Percentiles rank a stretch among this genome's conserved stretches.
phyloP scores from a whole-genome alignment of 83 land plant species.

The Diphasiastrum complanatum region DNA sequence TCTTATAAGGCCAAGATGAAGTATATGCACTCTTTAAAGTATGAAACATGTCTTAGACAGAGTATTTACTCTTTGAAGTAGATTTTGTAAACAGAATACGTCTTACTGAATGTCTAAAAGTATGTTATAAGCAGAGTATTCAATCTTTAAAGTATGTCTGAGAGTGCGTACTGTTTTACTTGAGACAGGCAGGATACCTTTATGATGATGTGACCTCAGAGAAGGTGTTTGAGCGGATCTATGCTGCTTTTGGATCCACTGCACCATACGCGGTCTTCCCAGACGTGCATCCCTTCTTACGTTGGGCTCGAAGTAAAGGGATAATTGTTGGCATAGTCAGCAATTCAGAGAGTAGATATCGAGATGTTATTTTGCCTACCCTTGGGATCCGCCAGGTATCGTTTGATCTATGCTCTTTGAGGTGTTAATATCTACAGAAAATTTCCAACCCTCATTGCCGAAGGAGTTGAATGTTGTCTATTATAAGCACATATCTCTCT shows the following conservation, averaged over 20 bases:
- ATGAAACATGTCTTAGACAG: neutral
- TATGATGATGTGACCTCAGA: slow-evolving; percentile 76
- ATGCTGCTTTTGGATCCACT: slow-evolving; percentile 73
- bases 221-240: slow-evolving; percentile 70
- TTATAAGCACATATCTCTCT: too few relatives aligned
- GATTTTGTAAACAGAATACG: too few relatives aligned
- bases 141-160: neutral
- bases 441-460: too few relatives aligned
- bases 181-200: slow-evolving; percentile 72
- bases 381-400: slow-evolving; percentile 73
- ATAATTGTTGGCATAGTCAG: slow-evolving; percentile 73
- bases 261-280: slow-evolving; percentile 70
- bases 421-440: too few relatives aligned
- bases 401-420: too few relatives aligned
- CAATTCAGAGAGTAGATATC: slow-evolving; percentile 81
- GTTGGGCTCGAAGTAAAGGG: slow-evolving; percentile 71
- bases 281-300: slow-evolving; percentile 73
- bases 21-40: too few relatives aligned
- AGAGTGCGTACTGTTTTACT: slow-evolving; percentile 1
- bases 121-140: neutral
- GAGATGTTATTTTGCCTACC: slow-evolving; percentile 76
- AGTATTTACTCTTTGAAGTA: neutral
- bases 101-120: too few relatives aligned
- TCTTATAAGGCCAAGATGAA: too few relatives aligned
- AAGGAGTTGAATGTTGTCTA: too few relatives aligned